These are phyloP conservation scores for Podospora appendiculata DNA, from an alignment of 495 filamentous ascomycete genomes.

Conservation along the genomic window DNA sequence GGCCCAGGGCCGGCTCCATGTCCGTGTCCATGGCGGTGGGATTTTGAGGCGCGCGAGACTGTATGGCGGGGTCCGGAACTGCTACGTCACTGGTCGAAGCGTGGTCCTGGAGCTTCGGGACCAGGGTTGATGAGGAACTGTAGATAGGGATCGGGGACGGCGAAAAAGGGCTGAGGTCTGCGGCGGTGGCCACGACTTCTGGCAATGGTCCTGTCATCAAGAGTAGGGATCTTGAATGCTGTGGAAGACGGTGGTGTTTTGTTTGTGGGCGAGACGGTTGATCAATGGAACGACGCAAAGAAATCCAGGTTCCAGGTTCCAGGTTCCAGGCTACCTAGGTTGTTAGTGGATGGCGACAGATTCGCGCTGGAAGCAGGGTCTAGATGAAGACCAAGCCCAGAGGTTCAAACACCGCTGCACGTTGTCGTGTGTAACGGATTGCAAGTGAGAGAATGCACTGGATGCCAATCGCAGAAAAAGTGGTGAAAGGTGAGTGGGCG, in stretches of 20 bases:
- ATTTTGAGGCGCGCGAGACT: background rate
- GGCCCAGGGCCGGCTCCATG: background rate
- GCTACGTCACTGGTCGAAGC: slow-evolving; percentile 14
- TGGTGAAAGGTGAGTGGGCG: too few species aligned
- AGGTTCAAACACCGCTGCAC: too few species aligned
- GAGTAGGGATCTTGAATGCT: background rate
- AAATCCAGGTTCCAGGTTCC: background rate
- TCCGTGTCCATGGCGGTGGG: slow-evolving; percentile 8
- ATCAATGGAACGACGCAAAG: background rate
- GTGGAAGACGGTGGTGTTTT: background rate
- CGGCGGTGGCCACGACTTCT: slow-evolving; percentile 27
- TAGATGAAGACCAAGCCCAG: too few species aligned
- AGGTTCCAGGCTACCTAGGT: background rate
- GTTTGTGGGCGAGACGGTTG: background rate
- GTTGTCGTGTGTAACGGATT: too few species aligned
- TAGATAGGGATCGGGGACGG: slow-evolving; percentile 20
- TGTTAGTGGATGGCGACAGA: too few species aligned
- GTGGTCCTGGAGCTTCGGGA: slow-evolving; percentile 32
- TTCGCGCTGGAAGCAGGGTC: too few species aligned
- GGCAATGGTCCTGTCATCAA: slow-evolving; percentile 29
- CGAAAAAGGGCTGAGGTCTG: slow-evolving; percentile 25
- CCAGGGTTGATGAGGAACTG: slow-evolving; percentile 22
- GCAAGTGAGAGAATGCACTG: too few species aligned
- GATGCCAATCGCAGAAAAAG: too few species aligned
- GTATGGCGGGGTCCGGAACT: background rate